Evolutionary conservation across 257 asterid species (phyloP), one percentile per base, ranked within the genome.

Genomic region (Plantago ovata): DNA sequence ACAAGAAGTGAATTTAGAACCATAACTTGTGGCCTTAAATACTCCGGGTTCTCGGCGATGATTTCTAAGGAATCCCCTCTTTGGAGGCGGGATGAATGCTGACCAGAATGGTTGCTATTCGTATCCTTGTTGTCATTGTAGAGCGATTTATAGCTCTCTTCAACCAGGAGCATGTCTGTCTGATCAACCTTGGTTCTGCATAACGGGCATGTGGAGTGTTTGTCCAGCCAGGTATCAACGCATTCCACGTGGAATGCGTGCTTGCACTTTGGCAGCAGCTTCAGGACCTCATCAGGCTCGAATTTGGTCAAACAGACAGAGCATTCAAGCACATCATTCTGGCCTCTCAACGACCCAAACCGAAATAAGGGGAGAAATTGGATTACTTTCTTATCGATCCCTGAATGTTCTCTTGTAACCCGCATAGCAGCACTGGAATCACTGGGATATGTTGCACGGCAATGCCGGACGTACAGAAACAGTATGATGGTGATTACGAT

Each of bases 241-340:
- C 95, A 89, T 38, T 80, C 96, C 0, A 84, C 85, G 72, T 89
- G 97, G 45, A 89, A 89, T 0, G 89, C 94, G 66, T 89, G 95
- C 24, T 69, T 79, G 67, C 94, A 87, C 58, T 84, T 87, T 0
- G 94, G 94, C 28, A 87, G 44, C 11, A 87, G 63, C 44, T 83
- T 57, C 0, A 84, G 82, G 6, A 79, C 73, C 47, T 87, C 88
- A 3, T 61, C 53, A 6, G 75, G 13, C 1, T 78, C 94, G 70
- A 87, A 87, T 56, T 39, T 67, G 54, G 66, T 74, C 45, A 87
- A 63, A 49, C 94, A 87, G 7, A 87, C 94, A 0, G 94, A 87
- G 57, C 95, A 87, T 53, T 87, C 95, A 0, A 74, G 68, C 23
- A 76, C 76, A 24, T 74, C 76, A 7, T 63, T 70, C 11, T 66